Evolutionary conservation across 140 eudicot species (phyloP).

Genomic region (Oenanthe javanica): DNA sequence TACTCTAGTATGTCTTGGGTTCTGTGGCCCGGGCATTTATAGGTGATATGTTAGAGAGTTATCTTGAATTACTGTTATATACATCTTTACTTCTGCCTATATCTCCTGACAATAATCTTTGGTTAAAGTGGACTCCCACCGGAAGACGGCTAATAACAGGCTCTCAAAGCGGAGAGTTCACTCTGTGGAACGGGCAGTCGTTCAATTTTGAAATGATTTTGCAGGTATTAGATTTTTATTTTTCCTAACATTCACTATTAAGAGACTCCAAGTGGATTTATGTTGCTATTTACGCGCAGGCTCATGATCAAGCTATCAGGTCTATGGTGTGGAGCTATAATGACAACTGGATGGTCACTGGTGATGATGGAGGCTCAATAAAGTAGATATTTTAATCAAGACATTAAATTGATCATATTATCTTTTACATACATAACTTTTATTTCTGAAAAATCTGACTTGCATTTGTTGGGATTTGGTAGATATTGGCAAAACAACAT

Average conservation of each 20-base stretch:
- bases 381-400: slow-evolving; percentile 38
- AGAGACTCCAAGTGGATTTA: background rate
- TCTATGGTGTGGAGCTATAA: slow-evolving; percentile 99
- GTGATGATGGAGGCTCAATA: slow-evolving; percentile 95
- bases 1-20: background rate
- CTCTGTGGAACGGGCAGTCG: slow-evolving; percentile 95
- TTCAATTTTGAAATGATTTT: slow-evolving; percentile 97
- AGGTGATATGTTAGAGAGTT: background rate
- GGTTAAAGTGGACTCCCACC: slow-evolving; percentile 92
- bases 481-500: slow-evolving; percentile 99
- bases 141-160: slow-evolving; percentile 99
- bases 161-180: slow-evolving; percentile 97
- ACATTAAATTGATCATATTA: background rate
- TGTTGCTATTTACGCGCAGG: slow-evolving; percentile 43
- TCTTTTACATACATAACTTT: background rate
- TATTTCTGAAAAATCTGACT: slow-evolving; percentile 5
- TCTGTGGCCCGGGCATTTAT: background rate
- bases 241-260: background rate
- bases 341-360: slow-evolving; percentile 99
- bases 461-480: slow-evolving; percentile 18
- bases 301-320: slow-evolving; percentile 98
- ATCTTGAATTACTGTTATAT: background rate
- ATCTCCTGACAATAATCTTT: slow-evolving; percentile 21
- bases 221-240: slow-evolving; percentile 44
- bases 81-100: background rate